phyloP scores from a whole-genome alignment of 768 basidiomycete genomes.

The Dioszegia crocea region DNA sequence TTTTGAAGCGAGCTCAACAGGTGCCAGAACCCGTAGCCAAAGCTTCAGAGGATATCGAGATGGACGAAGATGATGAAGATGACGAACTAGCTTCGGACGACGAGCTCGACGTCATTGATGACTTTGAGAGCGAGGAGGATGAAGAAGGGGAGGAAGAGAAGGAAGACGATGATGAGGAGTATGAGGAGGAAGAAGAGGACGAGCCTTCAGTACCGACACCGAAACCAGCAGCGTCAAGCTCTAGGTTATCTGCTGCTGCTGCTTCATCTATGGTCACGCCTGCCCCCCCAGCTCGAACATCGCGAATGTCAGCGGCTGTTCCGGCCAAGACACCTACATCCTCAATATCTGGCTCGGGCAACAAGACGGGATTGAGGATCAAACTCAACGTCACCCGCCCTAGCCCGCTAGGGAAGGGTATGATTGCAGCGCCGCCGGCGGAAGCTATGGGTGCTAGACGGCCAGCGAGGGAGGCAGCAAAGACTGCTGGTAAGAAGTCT shows the following conservation, averaged over 20 bases:
- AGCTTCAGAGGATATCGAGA: slow-evolving; percentile 17
- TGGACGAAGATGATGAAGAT: slow-evolving; percentile 5
- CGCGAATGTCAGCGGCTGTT: background rate
- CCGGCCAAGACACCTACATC: background rate
- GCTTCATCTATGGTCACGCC: no score
- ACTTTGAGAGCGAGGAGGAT: slow-evolving; percentile 11
- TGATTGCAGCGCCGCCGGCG: background rate
- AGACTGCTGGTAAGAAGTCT: slow-evolving; percentile 31
- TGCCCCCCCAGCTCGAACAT: background rate
- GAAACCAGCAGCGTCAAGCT: no score
- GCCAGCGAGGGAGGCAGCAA: slow-evolving; percentile 25
- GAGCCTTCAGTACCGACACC: background rate
- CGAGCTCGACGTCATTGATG: slow-evolving; percentile 1
- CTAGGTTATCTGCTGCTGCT: no score
- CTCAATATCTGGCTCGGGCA: background rate
- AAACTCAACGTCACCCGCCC: slow-evolving; percentile 18
- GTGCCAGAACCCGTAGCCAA: slow-evolving; percentile 3
- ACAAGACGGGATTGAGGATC: slow-evolving; percentile 17
- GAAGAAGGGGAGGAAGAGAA: slow-evolving; percentile 11
- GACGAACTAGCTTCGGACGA: slow-evolving; percentile 3
- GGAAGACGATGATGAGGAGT: slow-evolving; percentile 8
- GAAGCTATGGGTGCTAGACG: slow-evolving; percentile 3
- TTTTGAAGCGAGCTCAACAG: background rate
- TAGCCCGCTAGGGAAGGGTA: slow-evolving; percentile 1
- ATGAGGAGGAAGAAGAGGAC: background rate